A percentile compares a stretch with the other conserved stretches of the same genome.
Evolutionary conservation across 129 eudicot species (phyloP).

Genomic region (Chrysanthemum lavandulifolium): DNA sequence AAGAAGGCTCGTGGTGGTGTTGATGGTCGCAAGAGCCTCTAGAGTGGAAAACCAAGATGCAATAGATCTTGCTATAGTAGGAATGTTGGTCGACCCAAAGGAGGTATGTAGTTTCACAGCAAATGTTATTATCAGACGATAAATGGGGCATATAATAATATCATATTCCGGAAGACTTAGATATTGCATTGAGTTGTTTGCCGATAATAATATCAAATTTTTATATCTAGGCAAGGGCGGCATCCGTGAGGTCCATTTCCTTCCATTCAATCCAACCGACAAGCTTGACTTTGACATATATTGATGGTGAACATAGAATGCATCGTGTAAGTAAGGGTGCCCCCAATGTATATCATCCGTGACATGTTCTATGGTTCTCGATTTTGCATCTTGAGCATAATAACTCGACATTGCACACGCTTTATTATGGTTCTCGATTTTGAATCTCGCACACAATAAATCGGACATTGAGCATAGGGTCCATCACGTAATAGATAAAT

Average conservation of each 20-base stretch:
- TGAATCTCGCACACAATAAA: conserved; percentile 70
- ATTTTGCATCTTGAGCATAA: conserved; percentile 65
- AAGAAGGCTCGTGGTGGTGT: too few relatives aligned
- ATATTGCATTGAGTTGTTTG: too few relatives aligned
- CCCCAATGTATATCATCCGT: conserved; percentile 61
- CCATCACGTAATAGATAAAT: conserved; percentile 71
- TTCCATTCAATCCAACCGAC: conserved; percentile 78
- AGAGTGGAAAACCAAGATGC: conserved; percentile 88
- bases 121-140: neutral
- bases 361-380: conserved; percentile 27
- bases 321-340: conserved; percentile 92
- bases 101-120: conserved; percentile 40
- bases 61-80: conserved; percentile 75
- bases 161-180: too few relatives aligned
- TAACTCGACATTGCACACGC: conserved; percentile 50
- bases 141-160: neutral
- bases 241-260: conserved; percentile 75
- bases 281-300: conserved; percentile 76
- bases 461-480: conserved; percentile 66
- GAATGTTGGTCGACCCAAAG: conserved; percentile 73
- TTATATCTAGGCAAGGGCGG: conserved; percentile 69
- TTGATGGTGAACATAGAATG: conserved; percentile 62
- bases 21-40: conserved; percentile 91
- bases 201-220: conserved; percentile 6
- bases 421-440: conserved; percentile 36